These are phyloP conservation scores for Thelephora terrestris DNA, from an alignment of 1,284 basidiomycete species.

Conservation along the genomic window DNA sequence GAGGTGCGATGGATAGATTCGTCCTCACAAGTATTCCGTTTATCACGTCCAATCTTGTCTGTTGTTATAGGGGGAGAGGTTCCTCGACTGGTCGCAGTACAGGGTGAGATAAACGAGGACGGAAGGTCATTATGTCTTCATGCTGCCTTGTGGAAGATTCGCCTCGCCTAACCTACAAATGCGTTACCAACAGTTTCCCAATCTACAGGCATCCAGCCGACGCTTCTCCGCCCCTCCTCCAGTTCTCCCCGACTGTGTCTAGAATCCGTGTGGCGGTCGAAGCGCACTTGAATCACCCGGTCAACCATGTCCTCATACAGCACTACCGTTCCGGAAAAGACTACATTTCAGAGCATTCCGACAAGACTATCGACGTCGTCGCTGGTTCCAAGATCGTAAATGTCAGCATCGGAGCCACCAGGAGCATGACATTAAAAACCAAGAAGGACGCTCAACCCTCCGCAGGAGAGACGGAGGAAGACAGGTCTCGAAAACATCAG, in stretches of 20 bases:
- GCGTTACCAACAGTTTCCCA: slow-evolving; percentile 39
- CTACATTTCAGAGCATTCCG: slow-evolving; percentile 74
- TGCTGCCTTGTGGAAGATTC: neutral
- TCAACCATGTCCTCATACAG: slow-evolving; percentile 74
- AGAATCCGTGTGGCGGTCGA: slow-evolving; percentile 53
- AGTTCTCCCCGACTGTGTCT: slow-evolving; percentile 57
- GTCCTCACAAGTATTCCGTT: neutral
- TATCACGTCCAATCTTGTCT: slow-evolving; percentile 1
- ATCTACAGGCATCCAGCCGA: slow-evolving; percentile 73
- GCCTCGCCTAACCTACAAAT: slow-evolving; percentile 1
- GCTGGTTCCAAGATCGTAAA: slow-evolving; percentile 63
- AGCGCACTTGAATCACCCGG: slow-evolving; percentile 40
- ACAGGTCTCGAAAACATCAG: slow-evolving; percentile 26
- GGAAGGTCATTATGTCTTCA: slow-evolving; percentile 38
- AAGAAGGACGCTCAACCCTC: slow-evolving; percentile 37
- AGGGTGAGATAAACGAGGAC: slow-evolving; percentile 50
- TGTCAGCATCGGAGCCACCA: slow-evolving; percentile 64
- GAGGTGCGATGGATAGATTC: slow-evolving; percentile 30
- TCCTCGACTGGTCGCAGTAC: slow-evolving; percentile 61
- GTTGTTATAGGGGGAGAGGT: slow-evolving; percentile 54
- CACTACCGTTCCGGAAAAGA: slow-evolving; percentile 65
- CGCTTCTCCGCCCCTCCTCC: slow-evolving; percentile 51
- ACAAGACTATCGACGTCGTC: slow-evolving; percentile 72
- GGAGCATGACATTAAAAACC: slow-evolving; percentile 55
- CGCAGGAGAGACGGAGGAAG: neutral